These are phyloP conservation scores for sorghum (Sorghum bicolor) DNA, from an alignment of 176 grass and related monocot genomes.

Conservation along the genomic window Sorghum_bicolor_NCBIv3 NC_012873.2:66118501-66119000, in stretches of 20 bases:
- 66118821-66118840: background rate
- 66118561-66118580: background rate
- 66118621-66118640: no score
- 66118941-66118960: background rate
- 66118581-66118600: background rate
- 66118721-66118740: background rate
- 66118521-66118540: background rate
- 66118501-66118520: no score
- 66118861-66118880: background rate
- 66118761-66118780: background rate
- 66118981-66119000: background rate
- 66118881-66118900: background rate
- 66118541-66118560: background rate
- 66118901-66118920: background rate
- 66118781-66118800: slow-evolving; percentile 4
- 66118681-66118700: no score
- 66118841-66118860: background rate
- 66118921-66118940: background rate
- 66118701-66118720: no score
- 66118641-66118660: no score
- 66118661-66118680: no score
- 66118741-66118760: background rate
- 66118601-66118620: no score
- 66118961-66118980: background rate
- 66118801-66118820: no score